Conservation (phyloP, 2,329 filamentous ascomycete genomes). For the Aspergillus carbonarius region DNA sequence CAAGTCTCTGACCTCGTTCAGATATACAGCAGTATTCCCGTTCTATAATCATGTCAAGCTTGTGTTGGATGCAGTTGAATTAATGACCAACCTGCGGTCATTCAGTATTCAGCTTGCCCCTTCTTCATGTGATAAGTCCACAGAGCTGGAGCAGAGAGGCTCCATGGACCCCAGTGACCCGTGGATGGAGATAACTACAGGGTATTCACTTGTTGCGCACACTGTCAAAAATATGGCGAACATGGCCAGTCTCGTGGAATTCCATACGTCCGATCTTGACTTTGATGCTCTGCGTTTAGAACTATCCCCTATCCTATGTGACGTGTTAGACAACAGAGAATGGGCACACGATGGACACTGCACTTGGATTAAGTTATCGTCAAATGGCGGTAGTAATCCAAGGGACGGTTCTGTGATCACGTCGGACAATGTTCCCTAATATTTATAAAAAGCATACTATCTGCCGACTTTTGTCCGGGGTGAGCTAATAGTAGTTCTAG, state of each 20-base stretch:
- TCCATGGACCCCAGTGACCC: constrained; percentile 44
- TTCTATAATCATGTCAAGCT: constrained; percentile 59
- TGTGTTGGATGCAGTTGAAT: constrained; percentile 44
- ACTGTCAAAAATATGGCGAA: constrained; percentile 29
- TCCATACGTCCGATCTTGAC: constrained; percentile 33
- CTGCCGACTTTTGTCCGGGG: not conserved
- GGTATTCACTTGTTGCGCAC: constrained; percentile 49
- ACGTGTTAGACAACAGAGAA: constrained; percentile 21
- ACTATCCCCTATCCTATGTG: constrained; percentile 24
- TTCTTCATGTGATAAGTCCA: constrained; percentile 31
- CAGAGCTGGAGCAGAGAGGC: constrained; percentile 41
- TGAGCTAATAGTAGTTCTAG: not conserved
- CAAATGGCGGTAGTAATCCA: not conserved
- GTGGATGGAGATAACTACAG: constrained; percentile 57
- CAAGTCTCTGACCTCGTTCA: constrained; percentile 43
- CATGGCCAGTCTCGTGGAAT: constrained; percentile 23
- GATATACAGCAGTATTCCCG: constrained; percentile 68
- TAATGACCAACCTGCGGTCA: constrained; percentile 53
- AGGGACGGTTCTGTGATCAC: not conserved
- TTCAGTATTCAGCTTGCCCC: constrained; percentile 57
- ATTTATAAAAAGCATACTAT: not conserved
- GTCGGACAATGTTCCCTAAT: not conserved
- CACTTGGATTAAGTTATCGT: constrained; percentile 25
- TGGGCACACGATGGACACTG: constrained; percentile 35
- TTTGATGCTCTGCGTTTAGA: constrained; percentile 30